These are phyloP conservation scores for Linnemannia elongata DNA, from an alignment of 192 early-diverging fungal species.

Conservation along the genomic window DNA sequence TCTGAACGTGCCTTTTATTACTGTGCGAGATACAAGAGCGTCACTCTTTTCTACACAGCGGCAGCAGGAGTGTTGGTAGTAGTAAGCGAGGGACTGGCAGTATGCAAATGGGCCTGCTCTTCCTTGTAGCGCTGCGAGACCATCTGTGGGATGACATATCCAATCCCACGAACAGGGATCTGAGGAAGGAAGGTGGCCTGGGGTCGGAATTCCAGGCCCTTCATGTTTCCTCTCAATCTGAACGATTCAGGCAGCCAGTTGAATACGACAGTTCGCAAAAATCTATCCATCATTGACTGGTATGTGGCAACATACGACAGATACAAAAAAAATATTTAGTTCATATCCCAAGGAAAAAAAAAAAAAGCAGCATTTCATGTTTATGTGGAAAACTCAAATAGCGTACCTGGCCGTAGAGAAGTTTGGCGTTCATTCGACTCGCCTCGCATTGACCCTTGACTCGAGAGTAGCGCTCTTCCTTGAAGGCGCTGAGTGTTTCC, in stretches of 20 bases:
- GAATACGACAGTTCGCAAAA: background rate
- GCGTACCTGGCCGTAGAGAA: conserved; percentile 25
- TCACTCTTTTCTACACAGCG: background rate
- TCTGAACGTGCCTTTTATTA: too few species aligned
- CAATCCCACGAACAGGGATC: background rate
- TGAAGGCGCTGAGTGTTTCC: background rate
- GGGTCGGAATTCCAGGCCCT: background rate
- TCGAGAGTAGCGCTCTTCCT: background rate
- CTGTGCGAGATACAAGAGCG: too few species aligned
- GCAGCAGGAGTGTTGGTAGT: too few species aligned
- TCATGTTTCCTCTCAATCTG: background rate
- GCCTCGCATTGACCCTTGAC: conserved; percentile 1
- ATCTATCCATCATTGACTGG: background rate
- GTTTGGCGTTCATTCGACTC: background rate
- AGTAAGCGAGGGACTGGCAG: too few species aligned
- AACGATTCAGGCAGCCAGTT: background rate
- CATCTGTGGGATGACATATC: background rate
- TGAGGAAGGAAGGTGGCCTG: background rate
- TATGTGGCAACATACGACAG: too few species aligned
- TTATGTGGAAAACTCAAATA: too few species aligned
- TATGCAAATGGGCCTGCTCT: background rate
- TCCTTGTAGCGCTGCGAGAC: background rate
- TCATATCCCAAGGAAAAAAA: too few species aligned
- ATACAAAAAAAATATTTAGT: background rate
- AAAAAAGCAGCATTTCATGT: too few species aligned